Evolutionary conservation across 805 yeast genomes (phyloP), one percentile per base, ranked within the genome.

Genomic region (Starmerella stigmatis): DNA sequence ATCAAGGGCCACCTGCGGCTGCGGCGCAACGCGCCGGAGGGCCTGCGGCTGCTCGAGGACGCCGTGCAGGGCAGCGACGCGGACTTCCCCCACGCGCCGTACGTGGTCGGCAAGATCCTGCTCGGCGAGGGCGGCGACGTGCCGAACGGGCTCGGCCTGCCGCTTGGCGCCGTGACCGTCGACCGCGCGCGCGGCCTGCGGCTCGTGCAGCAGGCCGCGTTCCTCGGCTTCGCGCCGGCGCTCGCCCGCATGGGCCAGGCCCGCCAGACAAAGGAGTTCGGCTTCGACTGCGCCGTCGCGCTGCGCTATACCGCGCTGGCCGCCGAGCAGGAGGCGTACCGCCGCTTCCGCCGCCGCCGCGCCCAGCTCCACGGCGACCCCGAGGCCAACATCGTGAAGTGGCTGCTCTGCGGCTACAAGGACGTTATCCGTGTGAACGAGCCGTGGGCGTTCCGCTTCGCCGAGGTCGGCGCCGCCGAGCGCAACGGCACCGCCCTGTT

Each of bases 391-490:
- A 49, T 68, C 13, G 59, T 66, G 32, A 65, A 66, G 39, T 81
- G 89, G 88, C 76, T 78, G 54, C 68, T 81, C 11, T 77, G 86
- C 0, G 94, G 94, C 2, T 76, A 76, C 2, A 67, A 69, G 12
- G 74, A 70, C 2, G 64, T 75, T 1, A 59, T 81, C 34, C 63
- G 64, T 34, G 70, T 72, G 7, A 77, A 78, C 59, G 80, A 75
- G 51, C 69, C 67, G 36, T 80, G 79, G 64, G 85, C 86, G 1
- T 78, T 74, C 51, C 60, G 73, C 15, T 81, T 85, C 78, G 81
- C 85, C 4, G 56, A 67, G 7, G 71, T 72, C 46, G 79, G 81
- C n/a, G 74, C 83, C 0, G 75, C 74, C 45, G 71, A 70, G 21
- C 79, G 79, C 20, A 66, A 76, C 44, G 66, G 73, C 1, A 74